Evolutionary conservation across 352 stramenopile species (phyloP), one percentile per base, ranked within the genome.

Genomic region (Peronospora tabacina): DNA sequence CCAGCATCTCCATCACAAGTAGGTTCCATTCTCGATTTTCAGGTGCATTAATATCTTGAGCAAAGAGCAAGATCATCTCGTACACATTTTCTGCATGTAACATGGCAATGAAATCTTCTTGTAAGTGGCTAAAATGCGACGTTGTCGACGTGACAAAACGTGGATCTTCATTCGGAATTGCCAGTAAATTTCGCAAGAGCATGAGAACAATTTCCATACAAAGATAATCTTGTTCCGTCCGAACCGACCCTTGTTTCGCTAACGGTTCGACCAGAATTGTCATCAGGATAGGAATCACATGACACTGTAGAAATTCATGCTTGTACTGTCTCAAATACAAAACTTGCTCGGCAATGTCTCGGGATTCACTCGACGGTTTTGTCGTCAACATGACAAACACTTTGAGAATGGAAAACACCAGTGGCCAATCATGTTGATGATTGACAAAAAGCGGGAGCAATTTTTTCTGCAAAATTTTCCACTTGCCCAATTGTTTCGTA

Each of bases 321-420:
- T 95, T 95, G 69, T 95, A 95, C 24, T 72, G 71, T 20, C 80
- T 59, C 8, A 95, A 52, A 49, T 88, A 90, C 61, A 78, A 78
- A 29, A 92, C 56, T 46, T 95, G 82, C 46, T 89, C 66, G 7
- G 78, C 72, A 24, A 91, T 71, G 47, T 92, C 85, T 35, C 69
- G 85, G 28, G 82, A 92, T 37, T 93, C 80, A 17, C 69, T 70
- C 3, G 78, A 47, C 1, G 82, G 84, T 37, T 87, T 87, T 81
- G 90, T 95, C 1, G 84, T 95, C 30, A 95, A 68, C 84, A 95
- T 93, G 19, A 93, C 82, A 32, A 95, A 74, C 49, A 95, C 82
- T 52, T 95, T 95, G 13, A 93, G 62, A 50, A 95, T 87, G 22
- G 84, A 93, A 38, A 93, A 89, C 10, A 90, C 79, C n/a, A 95